Base-by-base conservation (phyloP, 495 filamentous ascomycete species). In the Cenococcum geophilum region DNA sequence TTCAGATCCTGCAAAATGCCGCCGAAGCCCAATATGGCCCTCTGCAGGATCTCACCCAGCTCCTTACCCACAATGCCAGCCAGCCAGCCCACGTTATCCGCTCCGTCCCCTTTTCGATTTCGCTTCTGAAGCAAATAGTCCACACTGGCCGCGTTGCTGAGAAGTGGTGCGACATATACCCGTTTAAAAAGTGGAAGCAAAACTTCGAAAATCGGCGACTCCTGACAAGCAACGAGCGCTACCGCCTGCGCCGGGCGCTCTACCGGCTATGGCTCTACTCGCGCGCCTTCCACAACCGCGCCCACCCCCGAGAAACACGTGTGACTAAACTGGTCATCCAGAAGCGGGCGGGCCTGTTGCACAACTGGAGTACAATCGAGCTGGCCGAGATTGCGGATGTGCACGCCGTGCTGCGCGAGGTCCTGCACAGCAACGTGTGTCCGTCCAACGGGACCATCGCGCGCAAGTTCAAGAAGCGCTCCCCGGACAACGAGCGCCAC, bases 231-330 rank as follows among this genome's bases (percentile, higher is more conserved):
- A 59, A 76, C 12, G 89, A 91, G 70, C 76, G 80, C 20, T 74
- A 76, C 23, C 77, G 80, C 5, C 61, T 91, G n/a, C 82, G 88
- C 5, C 78, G 79, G 45, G 87, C 84, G 0, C 69, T 91, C 58
- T 91, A 88, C 67, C 78, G 82, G 0, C 79, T 88, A 71, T 90
- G 88, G 88, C 75, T 84, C 12, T 86, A 82, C 67, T 68, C 75
- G 47, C 75, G 73, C 16, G 83, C 83, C 18, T 86, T 85, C 69
- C 80, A 85, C 65, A 80, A 72, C 52, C 68, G 64, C 14, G 54
- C 65, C 27, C 74, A 80, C 62, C 68, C 79, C 23, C 79, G 83
- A 14, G 74, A 76, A 35, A 69, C 70, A n/a, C 80, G 83, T 35
- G 70, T 67, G 36, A 62, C 74, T 14, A 77, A 70, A 12, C 71